phyloP scores from a whole-genome alignment of 306 rosid genomes.

The Malus asiatica region DNA sequence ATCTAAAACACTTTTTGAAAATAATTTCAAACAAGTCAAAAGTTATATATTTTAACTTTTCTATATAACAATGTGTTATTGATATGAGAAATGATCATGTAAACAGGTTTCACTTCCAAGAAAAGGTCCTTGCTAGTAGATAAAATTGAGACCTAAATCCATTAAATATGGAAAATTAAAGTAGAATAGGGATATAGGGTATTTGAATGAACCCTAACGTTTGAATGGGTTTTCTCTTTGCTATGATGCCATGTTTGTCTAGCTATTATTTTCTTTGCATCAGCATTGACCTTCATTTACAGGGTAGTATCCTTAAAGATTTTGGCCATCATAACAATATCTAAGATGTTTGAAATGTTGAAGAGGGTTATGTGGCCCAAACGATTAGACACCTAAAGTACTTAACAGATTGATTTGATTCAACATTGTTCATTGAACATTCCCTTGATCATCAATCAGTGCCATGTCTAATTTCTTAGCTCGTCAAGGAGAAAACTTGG shows the following conservation, averaged over 20 bases:
- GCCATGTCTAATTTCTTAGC: not conserved
- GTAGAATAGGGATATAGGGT: not conserved
- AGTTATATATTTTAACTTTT: too few relatives aligned
- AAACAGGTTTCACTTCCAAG: not conserved
- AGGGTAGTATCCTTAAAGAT: conserved; percentile 37
- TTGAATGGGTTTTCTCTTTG: not conserved
- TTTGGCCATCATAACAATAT: conserved; percentile 79
- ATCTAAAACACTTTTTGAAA: not conserved
- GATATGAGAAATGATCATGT: too few relatives aligned
- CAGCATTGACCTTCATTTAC: conserved; percentile 23
- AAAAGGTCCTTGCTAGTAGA: not conserved
- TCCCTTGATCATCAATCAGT: not conserved
- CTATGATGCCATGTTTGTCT: not conserved
- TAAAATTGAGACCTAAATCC: not conserved
- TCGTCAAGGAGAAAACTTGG: not conserved
- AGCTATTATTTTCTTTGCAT: not conserved
- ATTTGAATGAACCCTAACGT: not conserved
- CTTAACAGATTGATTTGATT: not conserved
- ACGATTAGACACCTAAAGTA: conserved; percentile 4
- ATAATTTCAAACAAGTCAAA: too few relatives aligned
- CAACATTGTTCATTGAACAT: not conserved
- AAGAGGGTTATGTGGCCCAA: conserved; percentile 3
- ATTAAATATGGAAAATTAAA: not conserved
- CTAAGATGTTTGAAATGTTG: conserved; percentile 15
- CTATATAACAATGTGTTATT: too few relatives aligned